phyloP scores from a whole-genome alignment of 2,329 filamentous ascomycete species.

The Ceratocystis cubensis region DNA sequence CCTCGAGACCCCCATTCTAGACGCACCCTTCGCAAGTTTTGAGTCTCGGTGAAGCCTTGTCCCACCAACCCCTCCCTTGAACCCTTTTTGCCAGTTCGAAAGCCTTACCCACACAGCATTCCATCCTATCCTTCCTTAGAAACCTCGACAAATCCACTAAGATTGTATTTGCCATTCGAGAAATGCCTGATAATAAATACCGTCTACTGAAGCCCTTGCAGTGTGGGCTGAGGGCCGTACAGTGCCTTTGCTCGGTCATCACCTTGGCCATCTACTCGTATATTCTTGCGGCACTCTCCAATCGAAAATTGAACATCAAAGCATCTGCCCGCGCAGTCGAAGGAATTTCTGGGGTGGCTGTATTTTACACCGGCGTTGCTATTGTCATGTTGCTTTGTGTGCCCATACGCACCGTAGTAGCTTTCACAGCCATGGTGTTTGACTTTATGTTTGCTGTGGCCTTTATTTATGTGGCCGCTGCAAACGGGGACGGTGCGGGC shows the following conservation, averaged over 20 bases:
- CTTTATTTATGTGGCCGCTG: constrained; percentile 70
- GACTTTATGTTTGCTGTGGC: constrained; percentile 63
- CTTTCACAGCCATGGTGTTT: constrained; percentile 58
- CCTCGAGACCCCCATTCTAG: background rate
- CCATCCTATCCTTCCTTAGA: background rate
- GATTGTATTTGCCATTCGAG: background rate
- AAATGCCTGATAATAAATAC: constrained; percentile 14
- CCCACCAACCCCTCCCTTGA: background rate
- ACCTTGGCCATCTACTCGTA: constrained; percentile 72
- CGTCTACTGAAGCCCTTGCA: constrained; percentile 50
- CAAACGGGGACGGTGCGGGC: constrained; percentile 56
- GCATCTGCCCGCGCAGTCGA: constrained; percentile 60
- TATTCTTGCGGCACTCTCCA: constrained; percentile 61
- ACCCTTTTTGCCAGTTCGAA: background rate
- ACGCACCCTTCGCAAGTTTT: background rate
- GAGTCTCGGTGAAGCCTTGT: background rate
- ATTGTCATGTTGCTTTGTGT: constrained; percentile 66
- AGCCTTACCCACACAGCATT: background rate
- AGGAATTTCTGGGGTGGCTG: constrained; percentile 62
- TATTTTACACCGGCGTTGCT: constrained; percentile 62
- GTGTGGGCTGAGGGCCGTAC: constrained; percentile 58
- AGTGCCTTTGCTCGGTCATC: constrained; percentile 60
- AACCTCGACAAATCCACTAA: background rate
- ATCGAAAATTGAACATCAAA: constrained; percentile 50
- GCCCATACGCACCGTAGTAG: constrained; percentile 61